A percentile compares a stretch with the other conserved stretches of the same genome.
These are phyloP conservation scores for Tulasnella sp. DNA, from an alignment of 768 basidiomycete species.

Conservation along the genomic window DNA sequence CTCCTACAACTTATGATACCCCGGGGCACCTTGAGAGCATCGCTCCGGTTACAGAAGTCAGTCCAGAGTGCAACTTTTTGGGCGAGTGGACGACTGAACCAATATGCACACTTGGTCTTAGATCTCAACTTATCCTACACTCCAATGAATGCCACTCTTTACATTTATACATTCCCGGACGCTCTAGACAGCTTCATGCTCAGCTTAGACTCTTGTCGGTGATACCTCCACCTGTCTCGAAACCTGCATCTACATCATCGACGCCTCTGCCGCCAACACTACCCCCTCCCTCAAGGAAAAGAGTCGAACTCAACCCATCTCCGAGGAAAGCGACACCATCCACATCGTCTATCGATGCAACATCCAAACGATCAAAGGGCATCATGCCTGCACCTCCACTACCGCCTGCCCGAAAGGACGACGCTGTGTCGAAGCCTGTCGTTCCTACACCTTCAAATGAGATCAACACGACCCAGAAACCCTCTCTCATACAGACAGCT, in stretches of 20 bases:
- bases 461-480: background rate
- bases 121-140: background rate
- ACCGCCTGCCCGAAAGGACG: background rate
- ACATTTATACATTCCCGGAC: too few species aligned
- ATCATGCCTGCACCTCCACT: background rate
- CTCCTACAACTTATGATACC: conserved; percentile 6
- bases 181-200: too few species aligned
- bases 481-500: conserved; percentile 38
- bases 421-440: background rate
- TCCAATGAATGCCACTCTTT: too few species aligned
- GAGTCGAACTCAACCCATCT: conserved; percentile 1
- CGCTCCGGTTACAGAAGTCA: background rate
- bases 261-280: too few species aligned
- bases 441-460: background rate
- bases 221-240: too few species aligned
- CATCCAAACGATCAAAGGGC: background rate
- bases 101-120: background rate
- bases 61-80: conserved; percentile 7
- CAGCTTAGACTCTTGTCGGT: too few species aligned
- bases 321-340: conserved; percentile 3
- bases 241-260: too few species aligned
- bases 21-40: background rate
- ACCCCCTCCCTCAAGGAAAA: background rate
- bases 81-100: background rate
- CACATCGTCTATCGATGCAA: background rate